Base-by-base conservation (phyloP, 75 land plant species). In the Ceratopteris richardii region DNA sequence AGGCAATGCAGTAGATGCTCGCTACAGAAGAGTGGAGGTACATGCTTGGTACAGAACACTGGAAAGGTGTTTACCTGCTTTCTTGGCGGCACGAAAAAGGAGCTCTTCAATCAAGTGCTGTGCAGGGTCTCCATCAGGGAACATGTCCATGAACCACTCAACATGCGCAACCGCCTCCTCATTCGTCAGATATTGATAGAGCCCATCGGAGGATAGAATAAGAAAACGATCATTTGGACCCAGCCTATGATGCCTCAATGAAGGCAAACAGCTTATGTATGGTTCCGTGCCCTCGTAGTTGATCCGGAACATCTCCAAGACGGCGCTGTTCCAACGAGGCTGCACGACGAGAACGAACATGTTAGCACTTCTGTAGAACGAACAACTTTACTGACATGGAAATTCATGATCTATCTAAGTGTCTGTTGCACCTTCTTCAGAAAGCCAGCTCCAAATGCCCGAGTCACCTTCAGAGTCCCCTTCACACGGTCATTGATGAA, bases 111-210 rank as follows among this genome's bases (percentile, higher is more conserved):
- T 90, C 7, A 95, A 80, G 62, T 87, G 84, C 62, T 95, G 99
- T 0, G 99, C 99, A 30, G 99, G 99, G 66, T 95, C 99, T 63
- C 99, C 99, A 41, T 95, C 99, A 4, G 99, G 99, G 23, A 52
- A 80, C 58, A 63, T 64, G 22, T 69, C 60, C 72, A 90, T 77
- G 80, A 90, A 95, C 65, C 77, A 78, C 58, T 95, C 99, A 27
- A 95, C 96, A 67, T 84, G 82, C 26, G 96, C 66, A 43, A 95
- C 88, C 11, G 89, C 99, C 46, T 89, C 96, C 62, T 95, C 86
- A 51, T 95, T 95, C 41, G 82, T 95, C 51, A 95, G 79, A 64
- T 95, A 95, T 41, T 95, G 99, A 58, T 95, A 90, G 23, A 95
- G 77, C 16, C 99, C 99, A 63, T 95, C 99, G 17, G 99, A 95